phyloP scores from a whole-genome alignment of 805 yeast genomes.

The Schwanniomyces vanrijiae region DNA sequence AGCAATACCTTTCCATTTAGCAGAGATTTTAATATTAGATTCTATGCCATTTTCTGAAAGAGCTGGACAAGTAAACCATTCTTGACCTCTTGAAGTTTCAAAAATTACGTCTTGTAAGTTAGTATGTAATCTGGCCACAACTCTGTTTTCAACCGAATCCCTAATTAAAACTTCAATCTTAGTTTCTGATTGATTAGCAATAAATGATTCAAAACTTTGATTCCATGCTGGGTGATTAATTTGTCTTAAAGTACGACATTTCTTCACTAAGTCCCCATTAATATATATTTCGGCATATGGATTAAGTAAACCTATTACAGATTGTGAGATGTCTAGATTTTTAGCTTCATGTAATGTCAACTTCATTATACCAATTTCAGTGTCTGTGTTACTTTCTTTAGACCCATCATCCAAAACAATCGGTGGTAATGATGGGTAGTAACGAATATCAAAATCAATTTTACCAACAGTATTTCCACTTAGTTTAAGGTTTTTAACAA shows the following conservation, averaged over 20 bases:
- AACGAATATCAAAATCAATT: constrained; percentile 55
- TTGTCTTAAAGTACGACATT: constrained; percentile 61
- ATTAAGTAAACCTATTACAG: constrained; percentile 53
- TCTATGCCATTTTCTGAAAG: constrained; percentile 36
- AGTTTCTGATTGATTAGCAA: constrained; percentile 60
- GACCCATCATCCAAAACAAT: constrained; percentile 48
- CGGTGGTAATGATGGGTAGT: constrained; percentile 50
- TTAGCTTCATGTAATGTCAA: constrained; percentile 60
- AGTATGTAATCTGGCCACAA: constrained; percentile 54
- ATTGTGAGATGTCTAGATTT: constrained; percentile 51
- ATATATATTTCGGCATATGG: constrained; percentile 70
- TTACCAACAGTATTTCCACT: constrained; percentile 59
- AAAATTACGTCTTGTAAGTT: constrained; percentile 55
- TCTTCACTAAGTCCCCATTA: constrained; percentile 54
- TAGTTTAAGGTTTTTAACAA: constrained; percentile 44
- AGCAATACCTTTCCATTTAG: constrained; percentile 71
- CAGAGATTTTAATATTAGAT: constrained; percentile 48
- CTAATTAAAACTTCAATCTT: constrained; percentile 55
- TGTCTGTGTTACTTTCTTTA: constrained; percentile 49
- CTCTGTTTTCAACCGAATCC: constrained; percentile 56
- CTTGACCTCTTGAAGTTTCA: constrained; percentile 49
- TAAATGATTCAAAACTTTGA: constrained; percentile 58
- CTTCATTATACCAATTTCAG: constrained; percentile 76
- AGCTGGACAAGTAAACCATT: constrained; percentile 50
- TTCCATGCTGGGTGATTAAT: constrained; percentile 76